A percentile compares a stretch with the other conserved stretches of the same genome.
phyloP scores from a whole-genome alignment of 768 basidiomycete genomes.

The Tricholoma saponaceum region DNA sequence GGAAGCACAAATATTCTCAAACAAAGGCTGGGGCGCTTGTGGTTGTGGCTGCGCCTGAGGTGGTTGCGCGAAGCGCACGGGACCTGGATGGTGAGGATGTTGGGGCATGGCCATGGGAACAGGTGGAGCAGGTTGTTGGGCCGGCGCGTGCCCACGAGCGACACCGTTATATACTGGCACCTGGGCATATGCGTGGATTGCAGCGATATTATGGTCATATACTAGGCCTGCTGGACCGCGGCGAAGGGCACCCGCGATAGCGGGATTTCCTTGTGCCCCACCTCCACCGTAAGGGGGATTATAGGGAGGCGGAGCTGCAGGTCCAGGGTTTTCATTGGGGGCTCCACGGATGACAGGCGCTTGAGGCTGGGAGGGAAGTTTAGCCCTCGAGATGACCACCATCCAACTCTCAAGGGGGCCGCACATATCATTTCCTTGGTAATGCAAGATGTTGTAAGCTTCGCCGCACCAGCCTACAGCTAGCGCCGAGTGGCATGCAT shows the following conservation, averaged over 20 bases:
- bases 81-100: not conserved
- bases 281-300: not conserved
- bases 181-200: not conserved
- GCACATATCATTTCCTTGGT: not conserved
- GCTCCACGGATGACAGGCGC: not conserved
- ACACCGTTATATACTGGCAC: not conserved
- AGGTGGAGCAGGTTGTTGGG: not conserved
- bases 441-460: not conserved
- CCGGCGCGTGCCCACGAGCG: not conserved
- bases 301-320: not conserved
- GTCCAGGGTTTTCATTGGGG: not conserved
- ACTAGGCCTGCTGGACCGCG: not conserved
- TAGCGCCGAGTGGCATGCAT: not conserved
- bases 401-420: not conserved
- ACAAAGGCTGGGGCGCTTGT: not conserved
- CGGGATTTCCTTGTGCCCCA: not conserved
- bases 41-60: not conserved
- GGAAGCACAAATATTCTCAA: not conserved
- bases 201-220: not conserved
- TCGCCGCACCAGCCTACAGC: not conserved
- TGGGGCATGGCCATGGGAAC: not conserved
- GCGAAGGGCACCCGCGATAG: not conserved
- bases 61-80: not conserved
- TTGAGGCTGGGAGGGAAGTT: not conserved
- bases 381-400: not conserved